Evolutionary conservation across 2,329 filamentous ascomycete genomes (phyloP), one percentile per base, ranked within the genome.

Genomic region (Dendryphion nanum): DNA sequence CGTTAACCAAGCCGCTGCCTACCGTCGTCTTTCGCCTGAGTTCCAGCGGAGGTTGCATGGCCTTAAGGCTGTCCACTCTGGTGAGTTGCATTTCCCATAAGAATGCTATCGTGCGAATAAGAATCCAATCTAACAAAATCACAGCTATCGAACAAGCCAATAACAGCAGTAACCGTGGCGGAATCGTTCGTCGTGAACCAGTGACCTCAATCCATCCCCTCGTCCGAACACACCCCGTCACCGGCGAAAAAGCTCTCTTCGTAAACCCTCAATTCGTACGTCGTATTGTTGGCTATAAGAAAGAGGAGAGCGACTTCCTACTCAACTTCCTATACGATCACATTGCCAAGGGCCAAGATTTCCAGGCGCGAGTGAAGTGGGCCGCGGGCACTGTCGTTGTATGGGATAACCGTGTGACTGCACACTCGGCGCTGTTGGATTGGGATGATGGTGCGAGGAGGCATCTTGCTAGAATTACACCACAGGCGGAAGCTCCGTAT

Each of bases 191-290:
- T 10, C 79, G 89, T 30, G 86, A 91, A 48, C 86, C 88, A 0
- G 81, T 93, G 1, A 76, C 79, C 4, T 83, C 78, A 31, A 79
- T 81, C 32, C 89, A 95, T 55, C 89, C 89, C 0, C 70, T 95
- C 42, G 79, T 94, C 2, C 75, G 88, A 14, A 91, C 87, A 1
- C 89, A 95, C 59, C 88, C 89, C 0, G 68, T 61, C 4, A 94
- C 89, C 0, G 86, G 87, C 13, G 86, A 94, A 64, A 95, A 94
- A 70, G 84, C 86, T 0, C 69, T 95, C 6, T 94, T 79, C 51
- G 79, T 94, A 18, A 95, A 94, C 62, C 83, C 83, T 3, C 86
- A 91, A 59, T 95, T 93, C 69, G 91, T 86, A 4, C 82, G 87
- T 35, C 75, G 82, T 19, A 91, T 95, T 37, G 78, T 91, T 1